Percentiles rank a stretch among this genome's conserved stretches.
These are phyloP conservation scores for Xylaria multiplex DNA, from an alignment of 2,329 filamentous ascomycete genomes.

Conservation along the genomic window DNA sequence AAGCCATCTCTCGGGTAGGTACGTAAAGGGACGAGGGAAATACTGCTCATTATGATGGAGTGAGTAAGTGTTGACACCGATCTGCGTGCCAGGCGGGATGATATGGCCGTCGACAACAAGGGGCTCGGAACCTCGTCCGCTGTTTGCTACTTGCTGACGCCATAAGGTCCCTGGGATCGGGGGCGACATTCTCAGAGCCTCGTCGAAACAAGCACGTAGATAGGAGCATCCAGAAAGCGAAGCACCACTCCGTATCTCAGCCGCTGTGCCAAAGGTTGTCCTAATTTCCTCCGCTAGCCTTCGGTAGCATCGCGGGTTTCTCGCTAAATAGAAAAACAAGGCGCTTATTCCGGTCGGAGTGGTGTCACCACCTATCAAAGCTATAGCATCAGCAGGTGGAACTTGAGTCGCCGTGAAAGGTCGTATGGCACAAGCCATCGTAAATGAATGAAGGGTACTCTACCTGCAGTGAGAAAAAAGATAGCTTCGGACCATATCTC, in stretches of 20 bases:
- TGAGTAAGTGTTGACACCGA: conserved; percentile 22
- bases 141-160: conserved; percentile 5
- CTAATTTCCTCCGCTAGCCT: not conserved
- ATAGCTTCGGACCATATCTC: conserved; percentile 20
- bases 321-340: conserved; percentile 11
- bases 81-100: conserved; percentile 13
- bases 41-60: conserved; percentile 20
- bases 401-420: no score
- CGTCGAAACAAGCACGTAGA: conserved; percentile 24
- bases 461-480: conserved; percentile 18
- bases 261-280: not conserved
- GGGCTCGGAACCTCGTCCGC: not conserved
- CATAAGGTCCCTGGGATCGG: conserved; percentile 3
- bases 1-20: conserved; percentile 10
- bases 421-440: not conserved
- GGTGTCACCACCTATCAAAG: conserved; percentile 10
- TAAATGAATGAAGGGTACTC: not conserved
- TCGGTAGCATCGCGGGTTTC: not conserved
- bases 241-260: conserved; percentile 1
- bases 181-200: conserved; percentile 17
- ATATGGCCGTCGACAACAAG: conserved; percentile 15
- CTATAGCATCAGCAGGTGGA: not conserved
- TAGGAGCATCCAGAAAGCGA: not conserved
- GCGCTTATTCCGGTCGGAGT: not conserved
- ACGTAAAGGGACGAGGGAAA: conserved; percentile 13